Evolutionary conservation across 139 green algal species (phyloP).

Genomic region (Chlamydomonas eustigma): DNA sequence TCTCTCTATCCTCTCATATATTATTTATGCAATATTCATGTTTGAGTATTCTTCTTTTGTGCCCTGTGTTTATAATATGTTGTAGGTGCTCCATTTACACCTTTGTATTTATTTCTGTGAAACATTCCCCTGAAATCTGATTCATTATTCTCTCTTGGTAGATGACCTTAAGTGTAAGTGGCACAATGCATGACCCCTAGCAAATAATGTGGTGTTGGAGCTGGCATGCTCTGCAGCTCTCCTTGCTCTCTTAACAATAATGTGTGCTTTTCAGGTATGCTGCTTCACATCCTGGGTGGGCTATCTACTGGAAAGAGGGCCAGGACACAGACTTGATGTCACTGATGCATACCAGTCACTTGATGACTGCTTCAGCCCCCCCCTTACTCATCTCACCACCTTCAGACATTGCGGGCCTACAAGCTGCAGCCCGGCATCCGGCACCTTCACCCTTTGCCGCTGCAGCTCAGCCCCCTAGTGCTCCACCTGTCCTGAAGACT

Average conservation of each 20-base stretch:
- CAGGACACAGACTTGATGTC: conserved; percentile 12
- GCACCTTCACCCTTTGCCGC: neutral
- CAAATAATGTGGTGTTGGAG: too few species aligned
- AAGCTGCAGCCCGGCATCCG: neutral
- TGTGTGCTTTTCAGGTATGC: conserved; percentile 30
- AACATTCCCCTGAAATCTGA: too few species aligned
- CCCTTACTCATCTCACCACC: neutral
- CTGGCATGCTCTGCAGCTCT: neutral
- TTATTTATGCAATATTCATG: too few species aligned
- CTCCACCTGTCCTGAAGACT: neutral
- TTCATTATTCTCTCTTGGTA: too few species aligned
- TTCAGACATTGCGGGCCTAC: too few species aligned
- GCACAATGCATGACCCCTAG: too few species aligned
- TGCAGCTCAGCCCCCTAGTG: neutral
- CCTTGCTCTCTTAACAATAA: neutral
- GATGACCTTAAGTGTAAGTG: too few species aligned
- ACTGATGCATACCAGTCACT: neutral
- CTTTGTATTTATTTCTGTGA: too few species aligned
- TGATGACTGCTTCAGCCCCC: neutral
- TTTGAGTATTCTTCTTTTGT: too few species aligned
- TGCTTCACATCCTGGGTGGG: conserved; percentile 46
- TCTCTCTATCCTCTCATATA: too few species aligned
- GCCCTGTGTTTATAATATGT: too few species aligned
- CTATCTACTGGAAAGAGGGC: conserved; percentile 42
- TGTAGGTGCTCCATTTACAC: too few species aligned